These are phyloP conservation scores for Aspergillus pseudoterreus DNA, from an alignment of 2,329 filamentous ascomycete species.

Conservation along the genomic window DNA sequence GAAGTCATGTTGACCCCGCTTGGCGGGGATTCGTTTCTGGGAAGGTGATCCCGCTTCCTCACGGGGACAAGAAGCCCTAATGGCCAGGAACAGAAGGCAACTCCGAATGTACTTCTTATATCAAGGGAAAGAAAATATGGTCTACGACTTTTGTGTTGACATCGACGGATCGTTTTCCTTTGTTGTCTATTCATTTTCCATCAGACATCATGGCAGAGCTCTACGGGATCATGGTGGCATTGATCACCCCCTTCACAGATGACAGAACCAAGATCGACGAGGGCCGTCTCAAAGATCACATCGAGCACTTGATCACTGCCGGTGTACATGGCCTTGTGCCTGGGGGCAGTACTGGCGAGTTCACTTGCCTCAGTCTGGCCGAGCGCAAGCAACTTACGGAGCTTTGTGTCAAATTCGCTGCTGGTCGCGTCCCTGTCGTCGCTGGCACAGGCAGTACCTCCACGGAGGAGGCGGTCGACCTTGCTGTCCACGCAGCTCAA, in stretches of 20 bases:
- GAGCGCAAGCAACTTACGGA: constrained; percentile 47
- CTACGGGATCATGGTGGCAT: constrained; percentile 47
- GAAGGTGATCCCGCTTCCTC: background rate
- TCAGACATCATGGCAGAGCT: constrained; percentile 15
- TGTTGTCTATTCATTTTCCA: background rate
- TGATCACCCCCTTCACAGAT: constrained; percentile 47
- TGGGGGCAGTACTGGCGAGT: constrained; percentile 51
- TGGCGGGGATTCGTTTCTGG: background rate
- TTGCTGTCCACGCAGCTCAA: constrained; percentile 38
- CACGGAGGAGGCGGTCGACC: constrained; percentile 39
- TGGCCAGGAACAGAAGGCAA: background rate
- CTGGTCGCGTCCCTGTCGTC: constrained; percentile 24
- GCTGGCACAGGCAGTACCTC: constrained; percentile 41
- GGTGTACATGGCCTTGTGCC: constrained; percentile 51
- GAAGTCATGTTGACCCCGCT: no score
- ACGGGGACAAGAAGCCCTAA: background rate
- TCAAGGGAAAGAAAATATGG: background rate
- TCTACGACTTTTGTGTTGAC: background rate
- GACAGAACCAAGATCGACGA: constrained; percentile 43
- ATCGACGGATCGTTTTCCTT: background rate
- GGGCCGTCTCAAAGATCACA: constrained; percentile 39
- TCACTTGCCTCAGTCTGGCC: constrained; percentile 42
- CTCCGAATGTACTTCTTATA: background rate
- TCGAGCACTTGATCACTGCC: constrained; percentile 43
- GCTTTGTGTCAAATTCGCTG: constrained; percentile 25